Base-by-base conservation (phyloP, 2,329 filamentous ascomycete genomes). In the Penicillium sp. region DNA sequence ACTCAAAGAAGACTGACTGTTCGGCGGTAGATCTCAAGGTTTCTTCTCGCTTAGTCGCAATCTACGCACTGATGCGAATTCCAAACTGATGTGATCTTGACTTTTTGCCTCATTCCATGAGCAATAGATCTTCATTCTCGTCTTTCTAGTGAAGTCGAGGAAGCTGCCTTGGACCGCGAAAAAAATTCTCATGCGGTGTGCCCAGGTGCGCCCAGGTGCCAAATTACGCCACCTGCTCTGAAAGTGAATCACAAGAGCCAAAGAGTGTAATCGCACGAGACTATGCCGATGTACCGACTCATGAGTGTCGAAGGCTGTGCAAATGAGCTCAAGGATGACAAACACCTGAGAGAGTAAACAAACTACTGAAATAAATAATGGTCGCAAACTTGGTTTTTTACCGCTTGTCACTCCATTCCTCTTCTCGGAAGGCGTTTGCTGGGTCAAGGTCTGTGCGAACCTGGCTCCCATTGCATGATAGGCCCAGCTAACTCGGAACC, bases 381-480 rank as follows among this genome's bases (percentile, higher is more conserved):
- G 17, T 31, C 15, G 23, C 23, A 23, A n/a, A 45, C 56, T 45
- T 51, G 26, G 56, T 44, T 47, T 46, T 48, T 30, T 17, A 45
- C 45, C 58, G 56, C 61, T 50, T 56, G 57, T 59, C 60, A 58
- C 65, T 63, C 61, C 63, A 62, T 26, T 30, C 48, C 47, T 19
- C 3, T 31, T 49, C 26, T 52, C 15, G 56, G 45, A 55, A 48
- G 51, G 45, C 63, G 64, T 66, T 65, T 63, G 66, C 57, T 67
- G 56, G 51, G 9, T 45, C 31, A 55, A 58, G 66, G 66, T 66
- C 69, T 69, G 69, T 70, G 67, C 70, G 55, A 69, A 64, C 67
- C 69, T 53, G 61, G 67, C 52, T 61, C 53, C 49, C 26, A 57
- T 53, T 71, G 68, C 67, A 71, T 58, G 54, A 57, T 7, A 58